Percentiles rank a stretch among this genome's conserved stretches.
phyloP scores from a whole-genome alignment of 495 filamentous ascomycete species.

The Penicillium coffeae region DNA sequence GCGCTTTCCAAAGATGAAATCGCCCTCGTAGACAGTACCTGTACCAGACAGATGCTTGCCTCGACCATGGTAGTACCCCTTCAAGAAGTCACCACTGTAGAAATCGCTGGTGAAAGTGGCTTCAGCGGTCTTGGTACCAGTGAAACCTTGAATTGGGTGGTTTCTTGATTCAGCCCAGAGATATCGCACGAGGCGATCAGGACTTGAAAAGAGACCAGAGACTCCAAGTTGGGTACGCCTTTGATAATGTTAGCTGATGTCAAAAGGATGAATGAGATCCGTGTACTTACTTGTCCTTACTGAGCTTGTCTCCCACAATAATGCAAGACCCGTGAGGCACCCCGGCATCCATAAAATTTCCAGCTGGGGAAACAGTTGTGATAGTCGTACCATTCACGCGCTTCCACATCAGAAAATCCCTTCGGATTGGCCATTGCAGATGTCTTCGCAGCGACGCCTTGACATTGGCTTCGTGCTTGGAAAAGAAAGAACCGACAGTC shows the following conservation, averaged over 20 bases:
- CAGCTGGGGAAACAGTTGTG: conserved; percentile 35
- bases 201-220: conserved; percentile 41
- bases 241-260: not conserved
- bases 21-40: conserved; percentile 53
- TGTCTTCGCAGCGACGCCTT: conserved; percentile 40
- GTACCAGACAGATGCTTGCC: conserved; percentile 52
- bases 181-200: conserved; percentile 44
- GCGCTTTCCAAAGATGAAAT: conserved; percentile 50
- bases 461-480: conserved; percentile 41
- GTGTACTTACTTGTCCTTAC: conserved; percentile 33
- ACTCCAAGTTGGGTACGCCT: conserved; percentile 36
- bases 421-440: conserved; percentile 32
- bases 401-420: conserved; percentile 46
- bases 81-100: conserved; percentile 45
- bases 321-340: conserved; percentile 42
- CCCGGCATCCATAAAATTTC: conserved; percentile 35
- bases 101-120: conserved; percentile 47
- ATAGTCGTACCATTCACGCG: conserved; percentile 39
- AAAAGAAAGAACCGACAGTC: conserved; percentile 53
- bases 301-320: conserved; percentile 43
- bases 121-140: conserved; percentile 39
- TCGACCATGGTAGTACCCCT: conserved; percentile 48
- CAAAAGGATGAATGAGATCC: not conserved
- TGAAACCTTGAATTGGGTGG: conserved; percentile 45
- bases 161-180: conserved; percentile 41